Percentiles rank a stretch among this genome's conserved stretches.
phyloP scores from a whole-genome alignment of 2,329 filamentous ascomycete species.

The Verticillium nubilum region DNA sequence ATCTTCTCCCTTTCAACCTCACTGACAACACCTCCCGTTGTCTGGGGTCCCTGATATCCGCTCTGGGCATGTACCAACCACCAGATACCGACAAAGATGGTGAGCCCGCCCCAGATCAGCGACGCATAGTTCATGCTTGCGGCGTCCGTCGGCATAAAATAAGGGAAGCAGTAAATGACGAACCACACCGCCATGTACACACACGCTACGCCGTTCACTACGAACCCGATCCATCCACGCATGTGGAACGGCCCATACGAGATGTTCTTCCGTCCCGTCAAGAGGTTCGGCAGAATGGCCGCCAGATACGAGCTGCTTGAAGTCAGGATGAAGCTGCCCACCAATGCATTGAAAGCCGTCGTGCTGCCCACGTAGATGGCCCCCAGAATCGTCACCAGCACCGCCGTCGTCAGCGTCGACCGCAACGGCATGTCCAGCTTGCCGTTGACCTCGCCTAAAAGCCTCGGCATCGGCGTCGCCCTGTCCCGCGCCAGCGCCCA shows the following conservation, averaged over 20 bases:
- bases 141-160: slow-evolving; percentile 35
- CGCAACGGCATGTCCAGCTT: slow-evolving; percentile 28
- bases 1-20: not conserved
- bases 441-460: slow-evolving; percentile 22
- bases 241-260: slow-evolving; percentile 54
- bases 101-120: slow-evolving; percentile 37
- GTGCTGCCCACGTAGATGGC: slow-evolving; percentile 61
- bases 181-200: slow-evolving; percentile 55
- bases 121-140: slow-evolving; percentile 48
- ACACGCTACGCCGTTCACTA: slow-evolving; percentile 45
- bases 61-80: slow-evolving; percentile 28
- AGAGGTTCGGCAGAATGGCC: slow-evolving; percentile 54
- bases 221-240: slow-evolving; percentile 38
- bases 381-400: slow-evolving; percentile 47
- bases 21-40: slow-evolving; percentile 5
- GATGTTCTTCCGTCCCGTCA: slow-evolving; percentile 31
- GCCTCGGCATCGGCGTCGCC: slow-evolving; percentile 24
- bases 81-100: slow-evolving; percentile 31
- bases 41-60: slow-evolving; percentile 14
- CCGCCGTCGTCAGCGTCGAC: slow-evolving; percentile 43
- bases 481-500: slow-evolving; percentile 35
- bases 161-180: slow-evolving; percentile 59
- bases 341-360: slow-evolving; percentile 63
- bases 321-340: slow-evolving; percentile 40
- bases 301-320: slow-evolving; percentile 52